Conservation (phyloP, 2,329 filamentous ascomycete genomes). For the Thelonectria rubi region DNA sequence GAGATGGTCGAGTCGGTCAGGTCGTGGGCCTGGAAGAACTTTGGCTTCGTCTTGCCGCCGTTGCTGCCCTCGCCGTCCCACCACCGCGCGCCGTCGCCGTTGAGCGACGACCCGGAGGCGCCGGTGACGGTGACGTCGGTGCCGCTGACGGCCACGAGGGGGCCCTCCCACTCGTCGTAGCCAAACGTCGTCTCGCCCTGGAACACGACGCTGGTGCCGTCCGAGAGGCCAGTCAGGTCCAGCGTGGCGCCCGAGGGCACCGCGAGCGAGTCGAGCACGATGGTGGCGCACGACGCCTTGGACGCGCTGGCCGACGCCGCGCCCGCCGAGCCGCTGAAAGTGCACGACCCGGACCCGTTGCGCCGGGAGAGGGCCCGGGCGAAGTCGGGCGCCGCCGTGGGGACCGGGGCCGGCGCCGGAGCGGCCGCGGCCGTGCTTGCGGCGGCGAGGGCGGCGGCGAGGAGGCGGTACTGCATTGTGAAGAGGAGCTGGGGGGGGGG, state of each 20-base stretch:
- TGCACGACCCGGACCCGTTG: slow-evolving; percentile 13
- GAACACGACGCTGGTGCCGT: slow-evolving; percentile 21
- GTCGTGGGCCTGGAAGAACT: slow-evolving; percentile 25
- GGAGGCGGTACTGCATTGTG: slow-evolving; percentile 22
- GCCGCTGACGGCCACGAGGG: slow-evolving; percentile 20
- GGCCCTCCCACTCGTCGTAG: slow-evolving; percentile 22
- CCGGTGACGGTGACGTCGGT: slow-evolving; percentile 17
- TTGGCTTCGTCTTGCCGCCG: slow-evolving; percentile 25
- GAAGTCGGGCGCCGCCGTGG: slow-evolving; percentile 8
- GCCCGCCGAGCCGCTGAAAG: slow-evolving; percentile 19
- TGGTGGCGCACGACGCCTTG: slow-evolving; percentile 18
- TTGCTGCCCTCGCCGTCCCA: slow-evolving; percentile 25
- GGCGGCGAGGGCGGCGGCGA: slow-evolving; percentile 8
- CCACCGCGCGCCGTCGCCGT: slow-evolving; percentile 18
- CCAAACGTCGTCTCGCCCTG: slow-evolving; percentile 19
- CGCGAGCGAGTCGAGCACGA: slow-evolving; percentile 11
- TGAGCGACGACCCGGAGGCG: slow-evolving; percentile 12
- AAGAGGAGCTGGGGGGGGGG: neutral
- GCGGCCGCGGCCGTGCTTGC: slow-evolving; percentile 15
- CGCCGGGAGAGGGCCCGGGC: slow-evolving; percentile 8
- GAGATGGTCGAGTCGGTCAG: slow-evolving; percentile 20
- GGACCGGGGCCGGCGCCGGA: slow-evolving; percentile 13
- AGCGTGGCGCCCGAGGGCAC: slow-evolving; percentile 20
- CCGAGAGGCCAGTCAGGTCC: slow-evolving; percentile 16
- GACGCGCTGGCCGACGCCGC: slow-evolving; percentile 17